Evolutionary conservation across 805 yeast species (phyloP), one percentile per base, ranked within the genome.

Genomic region (Clavispora asparagi): DNA sequence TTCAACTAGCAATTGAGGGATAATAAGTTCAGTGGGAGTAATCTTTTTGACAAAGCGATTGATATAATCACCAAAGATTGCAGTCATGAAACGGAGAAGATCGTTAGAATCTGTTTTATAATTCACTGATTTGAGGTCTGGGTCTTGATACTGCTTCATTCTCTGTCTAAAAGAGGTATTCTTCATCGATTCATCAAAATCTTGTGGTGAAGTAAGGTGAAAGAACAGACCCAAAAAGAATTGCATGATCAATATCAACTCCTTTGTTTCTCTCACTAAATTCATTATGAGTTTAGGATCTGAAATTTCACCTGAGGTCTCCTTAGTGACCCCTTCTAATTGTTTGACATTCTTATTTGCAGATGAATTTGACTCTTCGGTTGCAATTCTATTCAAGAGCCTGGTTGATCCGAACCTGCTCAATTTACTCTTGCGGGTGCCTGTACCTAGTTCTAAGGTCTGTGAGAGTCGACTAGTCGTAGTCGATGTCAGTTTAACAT

Each of bases 101-200:
- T 72, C 79, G 42, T 68, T 71, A 4, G 85, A 77, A 47, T 72
- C 72, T 12, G 57, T 57, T 47, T 59, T 78, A 13, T 76, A 65
- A 44, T 72, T 77, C 53, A 73, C 48, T 27, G 51, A 58, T 40
- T 67, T 50, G 61, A 63, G 8, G 49, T 58, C 50, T 2, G 58
- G 59, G 4, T 60, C 58, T 16, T 65, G 65, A 43, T 76, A 54
- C 7, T 63, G 43, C 3, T 46, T 46, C 12, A 58, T 49, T 43
- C 80, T 63, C 17, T 57, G 57, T 4, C 54, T 54, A 35, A 65
- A 59, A 1, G 78, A 64, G 29, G 57, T 44, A 4, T 42, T 43
- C 1, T 51, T 39, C 19, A 73, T 49, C 41, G 60, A 74, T 3
- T 63, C 67, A 9, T 60, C 49, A 39, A 64, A 67, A 30, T 63